Evolutionary conservation across 805 yeast genomes (phyloP).

Genomic region (Suhomyces faveliae): DNA sequence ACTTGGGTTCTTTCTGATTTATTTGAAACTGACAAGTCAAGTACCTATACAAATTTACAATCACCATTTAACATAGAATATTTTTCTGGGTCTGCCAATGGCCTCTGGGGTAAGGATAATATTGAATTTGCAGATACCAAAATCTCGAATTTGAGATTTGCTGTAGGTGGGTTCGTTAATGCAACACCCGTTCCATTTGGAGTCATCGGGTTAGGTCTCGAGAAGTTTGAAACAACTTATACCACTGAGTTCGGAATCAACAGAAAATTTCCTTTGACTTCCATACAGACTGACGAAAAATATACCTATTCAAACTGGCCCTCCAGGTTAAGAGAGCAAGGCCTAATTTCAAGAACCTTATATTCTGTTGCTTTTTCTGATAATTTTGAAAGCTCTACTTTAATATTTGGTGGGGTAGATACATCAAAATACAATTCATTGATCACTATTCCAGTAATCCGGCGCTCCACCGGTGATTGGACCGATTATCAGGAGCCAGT

Average conservation of each 20-base stretch:
- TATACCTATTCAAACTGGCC: slow-evolving; percentile 11
- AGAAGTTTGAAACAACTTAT: background rate
- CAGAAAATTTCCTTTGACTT: background rate
- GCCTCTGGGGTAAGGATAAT: background rate
- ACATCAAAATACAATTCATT: slow-evolving; percentile 11
- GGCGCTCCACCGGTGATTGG: background rate
- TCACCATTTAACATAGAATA: background rate
- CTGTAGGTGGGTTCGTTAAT: slow-evolving; percentile 2
- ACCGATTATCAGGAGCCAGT: background rate
- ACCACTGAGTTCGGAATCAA: background rate
- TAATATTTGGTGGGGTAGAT: slow-evolving; percentile 24
- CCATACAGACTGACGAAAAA: background rate
- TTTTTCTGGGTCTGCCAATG: background rate
- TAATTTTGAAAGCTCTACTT: background rate
- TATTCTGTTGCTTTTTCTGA: slow-evolving; percentile 15
- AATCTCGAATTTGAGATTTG: slow-evolving; percentile 5
- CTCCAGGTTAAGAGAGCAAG: slow-evolving; percentile 8
- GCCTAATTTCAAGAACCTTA: slow-evolving; percentile 7
- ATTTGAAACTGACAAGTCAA: background rate
- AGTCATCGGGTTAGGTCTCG: slow-evolving; percentile 1
- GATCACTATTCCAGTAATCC: background rate
- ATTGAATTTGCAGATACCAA: background rate
- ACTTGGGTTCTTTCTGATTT: background rate
- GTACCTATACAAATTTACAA: background rate
- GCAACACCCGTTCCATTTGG: background rate